These are phyloP conservation scores for Halenospora varia DNA, from an alignment of 495 filamentous ascomycete species.

Conservation along the genomic window DNA sequence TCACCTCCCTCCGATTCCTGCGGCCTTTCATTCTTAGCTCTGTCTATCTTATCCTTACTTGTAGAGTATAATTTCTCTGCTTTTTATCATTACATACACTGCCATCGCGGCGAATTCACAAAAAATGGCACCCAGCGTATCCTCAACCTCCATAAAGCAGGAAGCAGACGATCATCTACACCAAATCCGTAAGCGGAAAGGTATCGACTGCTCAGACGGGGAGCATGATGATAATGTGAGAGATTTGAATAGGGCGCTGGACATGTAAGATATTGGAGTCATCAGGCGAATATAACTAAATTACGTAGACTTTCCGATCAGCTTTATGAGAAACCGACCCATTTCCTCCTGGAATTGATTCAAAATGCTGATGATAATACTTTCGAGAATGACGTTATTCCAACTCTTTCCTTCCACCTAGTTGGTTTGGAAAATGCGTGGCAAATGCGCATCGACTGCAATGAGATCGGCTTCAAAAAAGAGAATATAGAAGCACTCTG, in stretches of 20 bases:
- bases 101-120: not conserved
- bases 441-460: not conserved
- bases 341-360: not conserved
- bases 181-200: conserved; percentile 8
- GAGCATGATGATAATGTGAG: conserved; percentile 7
- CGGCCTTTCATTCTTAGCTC: not conserved
- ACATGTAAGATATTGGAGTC: conserved; percentile 6
- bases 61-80: not conserved
- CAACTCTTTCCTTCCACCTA: not conserved
- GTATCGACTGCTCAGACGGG: conserved; percentile 3
- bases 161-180: conserved; percentile 10
- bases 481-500: conserved; percentile 34
- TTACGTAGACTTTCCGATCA: conserved; percentile 1
- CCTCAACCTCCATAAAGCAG: not conserved
- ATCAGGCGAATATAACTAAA: conserved; percentile 1
- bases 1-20: not conserved
- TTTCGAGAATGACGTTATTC: not conserved
- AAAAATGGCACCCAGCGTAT: conserved; percentile 3
- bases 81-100: not conserved
- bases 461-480: conserved; percentile 36
- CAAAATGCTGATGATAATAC: conserved; percentile 2
- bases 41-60: not conserved
- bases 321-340: not conserved
- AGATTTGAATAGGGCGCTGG: conserved; percentile 6
- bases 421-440: not conserved